Evolutionary conservation across 73 alveolate genomes (phyloP).

Genomic region (Tetrahymena elliotti): DNA sequence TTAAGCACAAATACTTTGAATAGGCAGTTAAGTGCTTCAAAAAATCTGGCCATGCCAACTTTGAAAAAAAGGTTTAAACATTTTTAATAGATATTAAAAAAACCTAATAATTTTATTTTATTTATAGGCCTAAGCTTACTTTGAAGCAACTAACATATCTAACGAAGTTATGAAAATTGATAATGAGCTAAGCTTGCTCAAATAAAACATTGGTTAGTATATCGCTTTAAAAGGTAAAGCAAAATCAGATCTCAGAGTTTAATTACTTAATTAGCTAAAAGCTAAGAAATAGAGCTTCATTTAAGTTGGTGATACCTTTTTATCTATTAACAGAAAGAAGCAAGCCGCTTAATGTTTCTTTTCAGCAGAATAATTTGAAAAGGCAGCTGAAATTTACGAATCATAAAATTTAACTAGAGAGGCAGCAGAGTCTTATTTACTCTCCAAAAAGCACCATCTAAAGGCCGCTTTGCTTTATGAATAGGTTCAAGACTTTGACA

Average conservation of each 20-base stretch:
- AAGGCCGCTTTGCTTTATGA: neutral
- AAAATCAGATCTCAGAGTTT: slow-evolving; percentile 3
- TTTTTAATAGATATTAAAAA: slow-evolving; percentile 43
- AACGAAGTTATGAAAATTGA: neutral
- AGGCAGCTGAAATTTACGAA: slow-evolving; percentile 57
- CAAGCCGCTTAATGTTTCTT: slow-evolving; percentile 78
- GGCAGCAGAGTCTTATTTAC: slow-evolving; percentile 63
- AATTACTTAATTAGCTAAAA: slow-evolving; percentile 7
- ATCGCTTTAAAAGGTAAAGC: slow-evolving; percentile 12
- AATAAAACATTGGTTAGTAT: neutral
- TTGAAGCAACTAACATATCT: neutral
- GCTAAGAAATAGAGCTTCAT: slow-evolving; percentile 6
- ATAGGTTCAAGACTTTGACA: neutral
- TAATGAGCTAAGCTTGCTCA: neutral
- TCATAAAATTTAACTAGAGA: slow-evolving; percentile 29
- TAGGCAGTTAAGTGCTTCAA: slow-evolving; percentile 73
- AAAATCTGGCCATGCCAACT: slow-evolving; percentile 46
- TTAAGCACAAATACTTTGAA: slow-evolving; percentile 62
- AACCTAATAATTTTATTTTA: slow-evolving; percentile 22
- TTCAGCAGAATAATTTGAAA: slow-evolving; percentile 54
- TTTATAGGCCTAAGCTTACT: neutral
- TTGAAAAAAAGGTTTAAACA: slow-evolving; percentile 47
- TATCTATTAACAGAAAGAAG: slow-evolving; percentile 12
- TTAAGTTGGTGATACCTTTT: slow-evolving; percentile 58
- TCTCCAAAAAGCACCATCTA: neutral